phyloP scores from a whole-genome alignment of 1,284 basidiomycete genomes.

The Vanrija pseudolonga region DNA sequence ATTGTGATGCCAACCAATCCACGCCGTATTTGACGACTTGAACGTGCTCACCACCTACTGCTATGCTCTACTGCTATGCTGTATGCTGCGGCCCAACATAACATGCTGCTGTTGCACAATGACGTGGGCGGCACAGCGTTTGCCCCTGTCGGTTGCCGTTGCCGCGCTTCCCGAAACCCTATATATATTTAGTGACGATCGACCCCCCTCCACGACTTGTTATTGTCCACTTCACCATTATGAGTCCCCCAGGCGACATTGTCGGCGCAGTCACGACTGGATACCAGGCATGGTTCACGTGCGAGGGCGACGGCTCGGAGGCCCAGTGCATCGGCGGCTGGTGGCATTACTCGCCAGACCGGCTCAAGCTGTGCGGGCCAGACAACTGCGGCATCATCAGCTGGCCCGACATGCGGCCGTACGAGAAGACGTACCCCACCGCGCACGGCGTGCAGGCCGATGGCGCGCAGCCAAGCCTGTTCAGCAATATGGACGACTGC shows the following conservation, averaged over 20 bases:
- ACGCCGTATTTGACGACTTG: no score
- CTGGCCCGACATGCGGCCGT: conserved; percentile 17
- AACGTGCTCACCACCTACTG: no score
- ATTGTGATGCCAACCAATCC: no score
- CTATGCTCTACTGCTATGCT: no score
- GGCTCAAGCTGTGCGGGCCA: neutral
- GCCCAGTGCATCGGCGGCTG: conserved; percentile 7
- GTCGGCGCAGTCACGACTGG: conserved; percentile 15
- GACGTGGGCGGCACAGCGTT: no score
- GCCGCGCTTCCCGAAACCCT: no score
- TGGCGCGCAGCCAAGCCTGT: conserved; percentile 10
- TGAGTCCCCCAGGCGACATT: conserved; percentile 8
- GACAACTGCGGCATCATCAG: conserved; percentile 13
- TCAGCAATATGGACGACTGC: conserved; percentile 10
- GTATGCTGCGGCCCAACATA: no score
- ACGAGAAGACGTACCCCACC: conserved; percentile 10
- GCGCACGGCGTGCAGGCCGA: neutral
- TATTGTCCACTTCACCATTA: no score
- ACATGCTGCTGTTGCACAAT: no score
- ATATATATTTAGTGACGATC: no score
- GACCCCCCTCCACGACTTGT: no score
- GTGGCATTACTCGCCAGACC: conserved; percentile 20
- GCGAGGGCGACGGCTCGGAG: conserved; percentile 14
- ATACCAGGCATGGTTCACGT: conserved; percentile 19
- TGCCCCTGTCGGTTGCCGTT: no score